Percentiles rank a stretch among this genome's conserved stretches.
Conservation (phyloP, 768 basidiomycete genomes). For the Termitomyces bulborhizus region DNA sequence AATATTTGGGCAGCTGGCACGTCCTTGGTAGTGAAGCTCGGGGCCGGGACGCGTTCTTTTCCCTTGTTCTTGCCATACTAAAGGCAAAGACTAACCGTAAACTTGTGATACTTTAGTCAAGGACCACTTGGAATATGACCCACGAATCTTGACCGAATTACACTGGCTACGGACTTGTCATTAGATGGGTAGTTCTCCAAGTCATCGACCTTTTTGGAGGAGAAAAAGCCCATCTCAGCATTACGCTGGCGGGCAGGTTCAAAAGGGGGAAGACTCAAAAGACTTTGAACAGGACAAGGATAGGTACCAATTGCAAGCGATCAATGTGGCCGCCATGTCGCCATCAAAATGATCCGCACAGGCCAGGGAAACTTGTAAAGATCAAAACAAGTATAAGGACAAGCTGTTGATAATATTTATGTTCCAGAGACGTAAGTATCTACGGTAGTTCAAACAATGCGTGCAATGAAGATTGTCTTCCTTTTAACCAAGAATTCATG, state of each 20-base stretch:
- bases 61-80: constrained; percentile 56
- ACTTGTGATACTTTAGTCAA: constrained; percentile 5
- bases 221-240: constrained; percentile 51
- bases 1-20: constrained; percentile 31
- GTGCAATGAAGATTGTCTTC: too few species aligned
- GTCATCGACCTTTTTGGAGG: constrained; percentile 40
- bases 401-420: neutral
- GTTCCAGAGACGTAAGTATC: neutral
- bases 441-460: too few species aligned
- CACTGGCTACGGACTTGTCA: constrained; percentile 47
- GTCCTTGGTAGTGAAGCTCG: constrained; percentile 25
- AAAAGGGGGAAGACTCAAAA: neutral
- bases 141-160: constrained; percentile 59
- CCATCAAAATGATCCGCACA: constrained; percentile 9
- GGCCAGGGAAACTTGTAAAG: neutral
- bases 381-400: neutral
- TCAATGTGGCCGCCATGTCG: neutral
- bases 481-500: neutral
- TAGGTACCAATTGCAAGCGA: neutral
- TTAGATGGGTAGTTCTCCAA: constrained; percentile 27
- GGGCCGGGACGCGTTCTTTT: constrained; percentile 39
- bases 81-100: constrained; percentile 13
- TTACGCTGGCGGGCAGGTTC: constrained; percentile 19
- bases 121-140: constrained; percentile 19
- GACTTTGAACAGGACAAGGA: constrained; percentile 2